Base-by-base conservation (phyloP, 805 yeast species). In the Cyberlindnera subsufficiens region DNA sequence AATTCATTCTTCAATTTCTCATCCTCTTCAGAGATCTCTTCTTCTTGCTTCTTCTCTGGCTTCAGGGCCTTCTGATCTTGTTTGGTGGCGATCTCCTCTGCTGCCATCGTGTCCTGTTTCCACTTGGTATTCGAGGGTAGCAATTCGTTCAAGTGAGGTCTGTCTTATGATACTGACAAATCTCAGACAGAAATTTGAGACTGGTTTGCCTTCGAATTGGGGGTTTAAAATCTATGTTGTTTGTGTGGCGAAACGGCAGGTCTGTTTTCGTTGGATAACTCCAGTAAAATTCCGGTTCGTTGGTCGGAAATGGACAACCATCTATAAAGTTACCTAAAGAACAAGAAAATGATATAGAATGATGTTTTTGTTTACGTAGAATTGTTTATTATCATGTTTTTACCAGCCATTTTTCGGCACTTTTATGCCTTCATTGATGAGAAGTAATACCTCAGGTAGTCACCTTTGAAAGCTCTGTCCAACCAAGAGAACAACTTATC, bases 1-100 rank as follows among this genome's bases (percentile, higher is more conserved):
- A 93, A 75, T 58, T 89, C 96, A 39, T 75, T 78, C 60, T 93
- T 90, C 53, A 93, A 75, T 60, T 83, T 86, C 53, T 79, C 83
- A 65, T 93, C 99, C 63, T 91, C 98, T 64, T 90, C 98, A 25
- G 89, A 83, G 46, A 93, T 74, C 60, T 89, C 96, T 60, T 89
- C 96, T 56, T 82, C 95, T 25, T 47, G 51, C 32, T 66, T 48
- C 37, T 46, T 44, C 34, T 55, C 50, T 29, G 33, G 36, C 29
- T 39, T 37, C 36, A 13, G 37, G 36, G 35, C 32, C 31, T 31
- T 32, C 35, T 37, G 34, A 32, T 43, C 45, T 13, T 22, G 35
- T 39, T 51, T 54, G 55, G 55, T 51, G 55, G 55, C 56, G 46
- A 42, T 35, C 32, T 53, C 56, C 35, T 47, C 49, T 37, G 43